phyloP scores from a whole-genome alignment of 306 rosid species.

The Dalbergia cultrata region DNA sequence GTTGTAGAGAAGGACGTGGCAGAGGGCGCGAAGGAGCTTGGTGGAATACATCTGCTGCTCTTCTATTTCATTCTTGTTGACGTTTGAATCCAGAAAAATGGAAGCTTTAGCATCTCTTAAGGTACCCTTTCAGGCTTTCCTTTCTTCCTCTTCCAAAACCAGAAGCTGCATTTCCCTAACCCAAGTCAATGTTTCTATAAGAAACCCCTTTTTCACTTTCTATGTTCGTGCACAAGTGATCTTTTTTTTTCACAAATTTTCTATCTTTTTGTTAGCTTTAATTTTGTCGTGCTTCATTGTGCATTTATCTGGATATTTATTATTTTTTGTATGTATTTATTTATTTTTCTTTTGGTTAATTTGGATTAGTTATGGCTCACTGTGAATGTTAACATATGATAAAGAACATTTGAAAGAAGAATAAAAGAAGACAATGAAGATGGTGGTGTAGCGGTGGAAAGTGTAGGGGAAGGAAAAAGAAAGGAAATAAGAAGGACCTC shows the following conservation, averaged over 20 bases:
- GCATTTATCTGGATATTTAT: conserved; percentile 5
- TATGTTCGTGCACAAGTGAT: conserved; percentile 58
- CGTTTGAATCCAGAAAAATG: conserved; percentile 45
- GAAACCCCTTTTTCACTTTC: conserved; percentile 51
- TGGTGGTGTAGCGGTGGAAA: too few relatives aligned
- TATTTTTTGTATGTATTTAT: neutral
- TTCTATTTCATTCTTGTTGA: neutral
- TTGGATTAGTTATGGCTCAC: neutral
- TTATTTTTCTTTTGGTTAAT: neutral
- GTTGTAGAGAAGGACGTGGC: too few relatives aligned
- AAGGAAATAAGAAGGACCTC: too few relatives aligned
- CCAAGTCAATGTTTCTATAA: conserved; percentile 31
- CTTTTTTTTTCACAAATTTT: conserved; percentile 6
- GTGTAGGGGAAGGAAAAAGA: too few relatives aligned
- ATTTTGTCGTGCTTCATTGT: neutral
- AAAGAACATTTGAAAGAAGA: too few relatives aligned
- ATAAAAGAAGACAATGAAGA: too few relatives aligned
- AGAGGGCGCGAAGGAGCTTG: too few relatives aligned
- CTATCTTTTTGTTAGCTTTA: conserved; percentile 31
- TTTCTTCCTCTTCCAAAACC: conserved; percentile 55
- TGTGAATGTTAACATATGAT: neutral
- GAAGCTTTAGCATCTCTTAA: conserved; percentile 67
- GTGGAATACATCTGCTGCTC: too few relatives aligned
- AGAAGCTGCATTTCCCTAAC: conserved; percentile 39
- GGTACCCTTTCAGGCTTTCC: conserved; percentile 45